A percentile compares a stretch with the other conserved stretches of the same genome.
These are phyloP conservation scores for Podila minutissima DNA, from an alignment of 192 early-diverging fungal species.

Conservation along the genomic window DNA sequence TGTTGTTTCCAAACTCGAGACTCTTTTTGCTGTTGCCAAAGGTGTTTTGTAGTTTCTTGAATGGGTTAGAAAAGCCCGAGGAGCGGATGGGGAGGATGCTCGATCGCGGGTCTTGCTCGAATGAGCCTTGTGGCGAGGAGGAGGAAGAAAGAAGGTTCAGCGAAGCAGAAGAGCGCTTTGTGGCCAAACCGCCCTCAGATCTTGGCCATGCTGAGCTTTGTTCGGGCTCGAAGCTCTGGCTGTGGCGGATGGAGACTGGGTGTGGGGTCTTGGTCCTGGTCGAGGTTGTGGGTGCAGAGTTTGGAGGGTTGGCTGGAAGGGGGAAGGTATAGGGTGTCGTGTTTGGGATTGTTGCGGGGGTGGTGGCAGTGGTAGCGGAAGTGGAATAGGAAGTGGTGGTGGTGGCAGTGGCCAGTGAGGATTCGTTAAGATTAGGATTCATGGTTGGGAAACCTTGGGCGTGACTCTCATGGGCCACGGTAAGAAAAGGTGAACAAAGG, in stretches of 20 bases:
- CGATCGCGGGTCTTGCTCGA: constrained; percentile 9
- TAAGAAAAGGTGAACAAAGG: too few species aligned
- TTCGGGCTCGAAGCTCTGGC: constrained; percentile 37
- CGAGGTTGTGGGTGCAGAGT: not conserved
- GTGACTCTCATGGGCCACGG: too few species aligned
- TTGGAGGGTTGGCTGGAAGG: too few species aligned
- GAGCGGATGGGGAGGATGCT: constrained; percentile 5
- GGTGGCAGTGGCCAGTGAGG: not conserved
- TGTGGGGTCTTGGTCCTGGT: constrained; percentile 11
- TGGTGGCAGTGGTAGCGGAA: not conserved
- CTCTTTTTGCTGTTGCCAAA: constrained; percentile 24
- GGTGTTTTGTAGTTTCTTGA: constrained; percentile 38
- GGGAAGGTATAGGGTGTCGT: not conserved
- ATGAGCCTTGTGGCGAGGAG: constrained; percentile 3
- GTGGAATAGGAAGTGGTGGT: not conserved
- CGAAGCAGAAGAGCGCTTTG: constrained; percentile 19
- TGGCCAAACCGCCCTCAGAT: constrained; percentile 6
- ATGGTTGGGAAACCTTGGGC: not conserved
- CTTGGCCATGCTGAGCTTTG: constrained; percentile 5
- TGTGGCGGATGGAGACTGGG: constrained; percentile 39
- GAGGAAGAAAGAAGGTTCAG: constrained; percentile 19
- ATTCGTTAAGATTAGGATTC: not conserved
- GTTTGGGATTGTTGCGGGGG: not conserved
- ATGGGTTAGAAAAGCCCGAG: constrained; percentile 41
- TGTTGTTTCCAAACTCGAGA: constrained; percentile 13